These are phyloP conservation scores for Vitis rotundifolia DNA, from an alignment of 164 flowering plant genomes.

Conservation along the genomic window DNA sequence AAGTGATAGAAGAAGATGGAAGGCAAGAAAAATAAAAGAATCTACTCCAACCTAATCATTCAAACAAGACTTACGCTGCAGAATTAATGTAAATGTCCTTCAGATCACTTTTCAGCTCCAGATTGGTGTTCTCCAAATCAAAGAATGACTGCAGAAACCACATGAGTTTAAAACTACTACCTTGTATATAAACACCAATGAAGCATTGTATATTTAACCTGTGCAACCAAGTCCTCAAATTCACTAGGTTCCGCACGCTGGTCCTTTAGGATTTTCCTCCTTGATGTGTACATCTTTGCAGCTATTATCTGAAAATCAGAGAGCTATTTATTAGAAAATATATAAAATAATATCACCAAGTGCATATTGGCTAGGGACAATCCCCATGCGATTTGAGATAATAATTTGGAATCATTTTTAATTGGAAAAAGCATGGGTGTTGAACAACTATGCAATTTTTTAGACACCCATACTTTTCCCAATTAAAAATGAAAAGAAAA, in stretches of 20 bases:
- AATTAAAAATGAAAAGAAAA: too few relatives aligned
- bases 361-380: too few relatives aligned
- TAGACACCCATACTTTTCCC: too few relatives aligned
- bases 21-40: not conserved
- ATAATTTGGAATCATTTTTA: too few relatives aligned
- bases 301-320: not conserved
- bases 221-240: slow-evolving; percentile 73
- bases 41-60: not conserved
- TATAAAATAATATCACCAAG: too few relatives aligned
- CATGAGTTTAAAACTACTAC: not conserved
- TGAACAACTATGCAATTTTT: too few relatives aligned
- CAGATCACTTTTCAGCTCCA: slow-evolving; percentile 72
- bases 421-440: too few relatives aligned
- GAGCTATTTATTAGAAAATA: too few relatives aligned
- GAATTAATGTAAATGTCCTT: slow-evolving; percentile 75
- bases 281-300: slow-evolving; percentile 58
- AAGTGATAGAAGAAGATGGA: too few relatives aligned
- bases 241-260: slow-evolving; percentile 66
- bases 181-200: too few relatives aligned
- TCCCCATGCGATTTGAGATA: too few relatives aligned
- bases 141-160: slow-evolving; percentile 54
- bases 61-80: slow-evolving; percentile 49
- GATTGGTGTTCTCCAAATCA: slow-evolving; percentile 69
- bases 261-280: slow-evolving; percentile 67
- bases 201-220: slow-evolving; percentile 33